These are phyloP conservation scores for Ilex aquifolium DNA, from an alignment of 257 asterid genomes.

Conservation along the genomic window DNA sequence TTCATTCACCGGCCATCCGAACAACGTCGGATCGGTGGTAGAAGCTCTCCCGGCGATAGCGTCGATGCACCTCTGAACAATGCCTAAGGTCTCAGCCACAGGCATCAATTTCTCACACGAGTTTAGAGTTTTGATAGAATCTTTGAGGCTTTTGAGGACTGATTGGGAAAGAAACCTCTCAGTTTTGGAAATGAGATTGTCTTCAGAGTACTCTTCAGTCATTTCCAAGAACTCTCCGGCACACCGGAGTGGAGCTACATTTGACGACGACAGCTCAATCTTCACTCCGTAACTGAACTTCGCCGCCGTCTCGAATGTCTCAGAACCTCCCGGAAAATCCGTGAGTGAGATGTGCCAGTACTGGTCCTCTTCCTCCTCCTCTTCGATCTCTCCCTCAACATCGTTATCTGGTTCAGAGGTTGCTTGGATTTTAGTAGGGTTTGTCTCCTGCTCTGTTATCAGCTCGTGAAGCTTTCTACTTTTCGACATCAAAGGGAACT, in stretches of 20 bases:
- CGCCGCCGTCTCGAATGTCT: slow-evolving; percentile 79
- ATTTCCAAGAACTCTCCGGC: slow-evolving; percentile 79
- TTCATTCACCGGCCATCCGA: slow-evolving; percentile 94
- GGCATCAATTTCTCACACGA: slow-evolving; percentile 58
- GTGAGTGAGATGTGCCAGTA: slow-evolving; percentile 64
- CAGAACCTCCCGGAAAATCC: slow-evolving; percentile 92
- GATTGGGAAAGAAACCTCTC: slow-evolving; percentile 55
- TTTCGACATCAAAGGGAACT: slow-evolving; percentile 93
- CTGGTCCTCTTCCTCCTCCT: slow-evolving; percentile 40
- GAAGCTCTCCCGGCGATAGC: slow-evolving; percentile 65
- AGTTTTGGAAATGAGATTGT: slow-evolving; percentile 71
- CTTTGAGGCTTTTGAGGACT: slow-evolving; percentile 46
- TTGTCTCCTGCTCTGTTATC: slow-evolving; percentile 70
- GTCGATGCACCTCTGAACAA: slow-evolving; percentile 66
- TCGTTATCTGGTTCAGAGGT: slow-evolving; percentile 18
- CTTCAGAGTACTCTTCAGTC: slow-evolving; percentile 85
- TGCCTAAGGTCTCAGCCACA: slow-evolving; percentile 57
- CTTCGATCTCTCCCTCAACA: slow-evolving; percentile 34
- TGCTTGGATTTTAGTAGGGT: slow-evolving; percentile 35
- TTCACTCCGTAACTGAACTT: slow-evolving; percentile 92
- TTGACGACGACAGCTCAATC: slow-evolving; percentile 61
- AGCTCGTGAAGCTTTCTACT: slow-evolving; percentile 80
- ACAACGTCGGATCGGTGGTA: slow-evolving; percentile 65
- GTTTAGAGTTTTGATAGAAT: slow-evolving; percentile 42
- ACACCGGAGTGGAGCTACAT: slow-evolving; percentile 76